Evolutionary conservation across 2,329 filamentous ascomycete genomes (phyloP).

Genomic region (Colletotrichum trifolii): DNA sequence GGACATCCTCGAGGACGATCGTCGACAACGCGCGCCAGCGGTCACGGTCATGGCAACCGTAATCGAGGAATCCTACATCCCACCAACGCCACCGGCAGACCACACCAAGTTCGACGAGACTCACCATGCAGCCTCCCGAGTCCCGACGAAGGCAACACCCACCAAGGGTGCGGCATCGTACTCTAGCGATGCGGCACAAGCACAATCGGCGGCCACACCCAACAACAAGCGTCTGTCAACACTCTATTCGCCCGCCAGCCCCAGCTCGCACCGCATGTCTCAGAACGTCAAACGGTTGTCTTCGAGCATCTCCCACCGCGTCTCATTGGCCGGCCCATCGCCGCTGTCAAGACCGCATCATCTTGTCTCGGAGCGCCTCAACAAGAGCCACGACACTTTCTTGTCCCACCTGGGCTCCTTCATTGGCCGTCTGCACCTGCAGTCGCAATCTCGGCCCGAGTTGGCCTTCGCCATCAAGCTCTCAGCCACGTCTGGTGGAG

Average conservation of each 20-base stretch:
- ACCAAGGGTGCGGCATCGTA: conserved; percentile 49
- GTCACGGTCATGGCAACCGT: conserved; percentile 71
- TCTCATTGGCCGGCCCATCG: conserved; percentile 79
- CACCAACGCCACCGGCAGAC: conserved; percentile 73
- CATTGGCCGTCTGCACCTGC: conserved; percentile 87
- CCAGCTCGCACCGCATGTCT: conserved; percentile 49
- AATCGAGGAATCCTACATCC: conserved; percentile 66
- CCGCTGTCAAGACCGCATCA: conserved; percentile 72
- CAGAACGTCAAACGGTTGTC: conserved; percentile 61
- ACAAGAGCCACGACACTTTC: conserved; percentile 85
- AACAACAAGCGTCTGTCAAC: conserved; percentile 61
- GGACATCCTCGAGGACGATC: conserved; percentile 81
- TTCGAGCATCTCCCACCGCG: conserved; percentile 73
- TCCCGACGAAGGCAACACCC: conserved; percentile 45
- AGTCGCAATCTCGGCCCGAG: conserved; percentile 90
- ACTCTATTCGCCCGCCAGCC: conserved; percentile 47
- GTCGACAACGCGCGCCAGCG: conserved; percentile 59
- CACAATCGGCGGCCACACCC: conserved; percentile 48
- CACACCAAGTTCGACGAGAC: conserved; percentile 59
- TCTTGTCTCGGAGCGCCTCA: conserved; percentile 85
- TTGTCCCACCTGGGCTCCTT: conserved; percentile 92
- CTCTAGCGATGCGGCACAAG: conserved; percentile 50
- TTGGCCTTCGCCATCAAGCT: conserved; percentile 85
- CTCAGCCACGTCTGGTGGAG: conserved; percentile 83
- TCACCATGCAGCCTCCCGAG: conserved; percentile 55